A percentile compares a stretch with the other conserved stretches of the same genome.
Evolutionary conservation across 768 basidiomycete species (phyloP).

Genomic region (Austroboletus festivus): DNA sequence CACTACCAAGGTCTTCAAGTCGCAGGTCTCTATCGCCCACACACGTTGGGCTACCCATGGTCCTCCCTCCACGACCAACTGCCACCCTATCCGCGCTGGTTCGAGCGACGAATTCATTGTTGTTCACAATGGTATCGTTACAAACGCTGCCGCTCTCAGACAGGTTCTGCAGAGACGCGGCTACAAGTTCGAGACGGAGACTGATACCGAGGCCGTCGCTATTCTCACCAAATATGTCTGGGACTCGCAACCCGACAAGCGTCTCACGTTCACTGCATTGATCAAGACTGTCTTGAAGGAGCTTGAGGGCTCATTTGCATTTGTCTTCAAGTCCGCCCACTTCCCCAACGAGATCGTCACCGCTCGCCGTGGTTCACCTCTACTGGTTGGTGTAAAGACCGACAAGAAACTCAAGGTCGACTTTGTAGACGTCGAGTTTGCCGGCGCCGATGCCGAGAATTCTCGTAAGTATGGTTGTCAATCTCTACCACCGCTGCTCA

Average conservation of each 20-base stretch:
- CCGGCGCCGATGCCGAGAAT: conserved; percentile 63
- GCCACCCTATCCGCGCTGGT: conserved; percentile 92
- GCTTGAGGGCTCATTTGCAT: conserved; percentile 97
- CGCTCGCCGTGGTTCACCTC: conserved; percentile 94
- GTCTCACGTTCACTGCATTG: conserved; percentile 83
- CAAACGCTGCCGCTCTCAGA: conserved; percentile 84
- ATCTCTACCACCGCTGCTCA: conserved; percentile 1
- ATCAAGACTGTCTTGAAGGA: conserved; percentile 96
- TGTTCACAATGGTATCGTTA: conserved; percentile 99
- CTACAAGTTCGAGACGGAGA: conserved; percentile 91
- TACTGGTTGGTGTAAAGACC: conserved; percentile 97
- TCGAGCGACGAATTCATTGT: conserved; percentile 78
- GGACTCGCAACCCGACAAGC: conserved; percentile 86
- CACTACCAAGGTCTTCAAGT: conserved; percentile 71
- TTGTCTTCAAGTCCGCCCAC: conserved; percentile 96
- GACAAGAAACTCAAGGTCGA: conserved; percentile 99
- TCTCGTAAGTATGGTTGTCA: conserved; percentile 34
- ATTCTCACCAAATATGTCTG: conserved; percentile 96
- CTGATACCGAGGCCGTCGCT: conserved; percentile 96
- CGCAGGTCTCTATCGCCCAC: conserved; percentile 96
- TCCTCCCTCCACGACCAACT: conserved; percentile 81
- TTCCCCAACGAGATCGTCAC: conserved; percentile 96
- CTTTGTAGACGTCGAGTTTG: conserved; percentile 97
- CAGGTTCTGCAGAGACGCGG: conserved; percentile 95
- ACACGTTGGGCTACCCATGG: conserved; percentile 99